phyloP scores from a whole-genome alignment of 2,329 filamentous ascomycete genomes.

The Fonsecaea multimorphosa region DNA sequence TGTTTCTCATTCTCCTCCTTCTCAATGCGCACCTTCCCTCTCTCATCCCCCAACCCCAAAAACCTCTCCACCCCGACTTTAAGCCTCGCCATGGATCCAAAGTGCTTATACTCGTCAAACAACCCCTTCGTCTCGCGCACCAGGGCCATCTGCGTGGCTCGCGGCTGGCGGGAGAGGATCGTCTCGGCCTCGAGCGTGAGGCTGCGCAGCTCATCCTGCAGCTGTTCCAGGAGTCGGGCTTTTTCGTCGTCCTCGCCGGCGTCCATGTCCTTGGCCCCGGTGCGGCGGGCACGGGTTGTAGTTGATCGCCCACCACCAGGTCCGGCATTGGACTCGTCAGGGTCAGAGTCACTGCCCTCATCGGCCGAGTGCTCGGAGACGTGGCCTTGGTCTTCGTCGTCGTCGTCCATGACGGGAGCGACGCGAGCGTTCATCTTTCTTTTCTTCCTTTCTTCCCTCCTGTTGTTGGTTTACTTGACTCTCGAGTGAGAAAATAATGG shows the following conservation, averaged over 20 bases:
- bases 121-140: conserved; percentile 26
- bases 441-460: not conserved
- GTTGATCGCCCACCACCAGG: no score
- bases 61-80: conserved; percentile 31
- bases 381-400: not conserved
- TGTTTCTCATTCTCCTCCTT: conserved; percentile 14
- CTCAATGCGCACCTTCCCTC: conserved; percentile 21
- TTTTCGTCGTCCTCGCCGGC: not conserved
- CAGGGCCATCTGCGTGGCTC: conserved; percentile 32
- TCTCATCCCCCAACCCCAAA: conserved; percentile 21
- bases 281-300: no score
- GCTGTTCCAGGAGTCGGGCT: conserved; percentile 21
- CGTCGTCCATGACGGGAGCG: not conserved
- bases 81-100: conserved; percentile 36
- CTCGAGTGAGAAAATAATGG: not conserved
- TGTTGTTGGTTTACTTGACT: not conserved
- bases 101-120: conserved; percentile 34
- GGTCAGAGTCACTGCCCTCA: not conserved
- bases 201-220: conserved; percentile 20
- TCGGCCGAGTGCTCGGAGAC: not conserved
- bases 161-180: conserved; percentile 30
- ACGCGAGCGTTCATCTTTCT: not conserved
- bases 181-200: conserved; percentile 35
- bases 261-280: no score
- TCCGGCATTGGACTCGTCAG: not conserved